Conservation (phyloP, 2,329 filamentous ascomycete species). For the Fusarium oxysporum region DNA sequence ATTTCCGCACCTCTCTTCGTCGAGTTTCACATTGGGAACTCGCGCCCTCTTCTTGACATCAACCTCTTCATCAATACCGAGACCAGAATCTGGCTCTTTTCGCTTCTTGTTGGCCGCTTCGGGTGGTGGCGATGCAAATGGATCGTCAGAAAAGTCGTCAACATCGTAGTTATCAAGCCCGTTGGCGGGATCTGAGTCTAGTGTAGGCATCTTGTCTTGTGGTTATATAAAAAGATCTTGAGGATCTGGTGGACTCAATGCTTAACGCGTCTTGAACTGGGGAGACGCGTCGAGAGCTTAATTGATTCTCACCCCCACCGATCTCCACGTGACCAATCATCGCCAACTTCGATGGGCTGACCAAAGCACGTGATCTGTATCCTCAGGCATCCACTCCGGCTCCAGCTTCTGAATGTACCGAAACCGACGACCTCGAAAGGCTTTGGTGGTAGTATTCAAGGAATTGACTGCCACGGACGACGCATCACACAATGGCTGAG, state of each 20-base stretch:
- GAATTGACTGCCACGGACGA: conserved; percentile 46
- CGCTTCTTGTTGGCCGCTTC: conserved; percentile 59
- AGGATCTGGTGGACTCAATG: not conserved
- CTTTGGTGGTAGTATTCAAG: conserved; percentile 44
- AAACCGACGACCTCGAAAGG: conserved; percentile 42
- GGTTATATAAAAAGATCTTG: not conserved
- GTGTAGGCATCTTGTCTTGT: conserved; percentile 21
- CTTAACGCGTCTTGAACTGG: conserved; percentile 24
- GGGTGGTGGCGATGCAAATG: conserved; percentile 61
- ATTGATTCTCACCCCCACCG: conserved; percentile 32
- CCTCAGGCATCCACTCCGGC: conserved; percentile 48
- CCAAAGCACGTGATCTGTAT: conserved; percentile 46
- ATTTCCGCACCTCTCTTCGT: conserved; percentile 74
- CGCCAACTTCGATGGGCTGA: conserved; percentile 27
- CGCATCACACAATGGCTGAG: conserved; percentile 53
- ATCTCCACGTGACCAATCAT: conserved; percentile 31
- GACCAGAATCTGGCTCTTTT: conserved; percentile 61
- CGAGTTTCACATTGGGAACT: conserved; percentile 82
- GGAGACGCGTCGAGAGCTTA: conserved; percentile 44
- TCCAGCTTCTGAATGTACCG: conserved; percentile 42
- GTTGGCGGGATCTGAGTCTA: conserved; percentile 43
- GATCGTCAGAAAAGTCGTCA: conserved; percentile 62
- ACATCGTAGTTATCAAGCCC: conserved; percentile 83
- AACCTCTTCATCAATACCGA: conserved; percentile 90
- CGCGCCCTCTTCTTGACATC: conserved; percentile 81